Base-by-base conservation (phyloP, 495 filamentous ascomycete species). In the Penicillium alfredii region DNA sequence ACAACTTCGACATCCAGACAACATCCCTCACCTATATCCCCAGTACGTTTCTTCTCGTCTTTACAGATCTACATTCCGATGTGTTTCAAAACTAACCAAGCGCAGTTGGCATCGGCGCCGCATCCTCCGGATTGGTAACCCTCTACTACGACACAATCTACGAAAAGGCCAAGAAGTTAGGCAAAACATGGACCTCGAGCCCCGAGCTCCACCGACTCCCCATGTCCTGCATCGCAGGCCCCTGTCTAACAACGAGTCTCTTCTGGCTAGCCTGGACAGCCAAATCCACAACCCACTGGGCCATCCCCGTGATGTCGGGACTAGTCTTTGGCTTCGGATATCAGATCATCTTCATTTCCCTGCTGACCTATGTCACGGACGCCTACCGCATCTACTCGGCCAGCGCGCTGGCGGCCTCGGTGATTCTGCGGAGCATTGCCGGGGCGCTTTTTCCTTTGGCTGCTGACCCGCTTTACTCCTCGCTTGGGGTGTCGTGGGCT, bases 221-320 rank as follows among this genome's bases (percentile, higher is more conserved):
- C 0, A 51, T 85, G 3, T 78, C 77, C n/a, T 81, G 74, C 44
- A 35, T 84, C 4, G 78, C 76, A 1, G 82, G 81, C 0, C 77
- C 80, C 0, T 60, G 78, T 11, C 75, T 84, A 33, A 71, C 70
- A 2, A 53, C 78, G 22, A 67, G 64, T 12, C 60, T 84, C 25
- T 88, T 88, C 62, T 89, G 84, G 84, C 66, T 82, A 9, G 84
- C 74, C 12, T 87, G 78, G 78, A 73, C 79, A 3, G 74, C 81
- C 1, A 62, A 63, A 3, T 30, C 59, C 3, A 57, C 47, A 12
- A 64, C 85, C 7, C 71, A 74, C 39, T 86, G 77, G 66, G 68
- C 76, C n/a, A 73, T 77, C 3, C 82, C 82, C 0, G 68, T 77
- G 13, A 46, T 84, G 2, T 72, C 78, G 0, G 82, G 81, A 0